A percentile compares a stretch with the other conserved stretches of the same genome.
Conservation (phyloP, 306 rosid species). For the Geum urbanum region DNA sequence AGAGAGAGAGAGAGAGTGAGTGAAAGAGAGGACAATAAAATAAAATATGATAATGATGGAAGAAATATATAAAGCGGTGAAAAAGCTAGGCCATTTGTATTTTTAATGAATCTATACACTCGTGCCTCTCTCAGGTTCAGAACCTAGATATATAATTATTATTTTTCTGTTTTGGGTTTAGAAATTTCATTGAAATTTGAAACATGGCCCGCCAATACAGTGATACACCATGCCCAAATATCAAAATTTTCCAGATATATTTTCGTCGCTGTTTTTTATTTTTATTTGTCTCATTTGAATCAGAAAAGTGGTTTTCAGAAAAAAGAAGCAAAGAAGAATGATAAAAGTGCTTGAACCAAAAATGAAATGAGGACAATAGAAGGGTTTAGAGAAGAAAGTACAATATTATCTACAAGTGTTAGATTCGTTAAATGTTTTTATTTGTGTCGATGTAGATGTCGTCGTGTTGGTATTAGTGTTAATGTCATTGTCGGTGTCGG, state of each 20-base stretch:
- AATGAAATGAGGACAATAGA: too few relatives aligned
- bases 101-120: not conserved
- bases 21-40: not conserved
- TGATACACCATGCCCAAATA: not conserved
- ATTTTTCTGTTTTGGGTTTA: not conserved
- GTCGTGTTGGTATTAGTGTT: too few relatives aligned
- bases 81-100: not conserved
- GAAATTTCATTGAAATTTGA: not conserved
- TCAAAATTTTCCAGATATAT: not conserved
- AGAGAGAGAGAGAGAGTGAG: not conserved
- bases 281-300: not conserved
- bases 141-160: not conserved
- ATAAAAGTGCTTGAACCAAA: too few relatives aligned
- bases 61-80: not conserved
- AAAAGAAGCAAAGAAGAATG: too few relatives aligned
- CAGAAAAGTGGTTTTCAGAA: not conserved
- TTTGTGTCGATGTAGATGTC: too few relatives aligned
- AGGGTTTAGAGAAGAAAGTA: too few relatives aligned
- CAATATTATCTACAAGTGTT: too few relatives aligned
- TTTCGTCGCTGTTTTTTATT: not conserved
- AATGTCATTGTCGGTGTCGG: too few relatives aligned
- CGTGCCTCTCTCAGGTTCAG: not conserved
- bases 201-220: constrained; percentile 17
- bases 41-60: not conserved
- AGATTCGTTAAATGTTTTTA: too few relatives aligned